Conservation (phyloP, 768 basidiomycete species). For the Pleurotus tuoliensis region DNA sequence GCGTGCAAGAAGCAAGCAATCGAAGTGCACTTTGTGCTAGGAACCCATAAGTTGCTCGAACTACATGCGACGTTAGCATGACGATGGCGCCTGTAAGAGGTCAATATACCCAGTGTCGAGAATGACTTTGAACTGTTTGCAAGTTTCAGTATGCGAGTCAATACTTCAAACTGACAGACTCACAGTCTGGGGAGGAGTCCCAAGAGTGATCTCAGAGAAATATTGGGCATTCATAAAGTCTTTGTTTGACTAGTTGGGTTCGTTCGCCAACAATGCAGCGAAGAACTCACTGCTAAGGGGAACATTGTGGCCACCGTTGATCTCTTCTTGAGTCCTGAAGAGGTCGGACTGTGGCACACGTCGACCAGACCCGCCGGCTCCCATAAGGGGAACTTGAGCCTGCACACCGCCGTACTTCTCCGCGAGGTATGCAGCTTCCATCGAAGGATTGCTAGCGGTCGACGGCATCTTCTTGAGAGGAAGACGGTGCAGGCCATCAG, state of each 20-base stretch:
- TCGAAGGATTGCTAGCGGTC: slow-evolving; percentile 52
- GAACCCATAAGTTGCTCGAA: slow-evolving; percentile 94
- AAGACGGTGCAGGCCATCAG: slow-evolving; percentile 70
- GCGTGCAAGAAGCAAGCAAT: slow-evolving; percentile 93
- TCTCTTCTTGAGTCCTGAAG: slow-evolving; percentile 78
- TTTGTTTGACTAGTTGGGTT: slow-evolving; percentile 23
- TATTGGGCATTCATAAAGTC: slow-evolving; percentile 99
- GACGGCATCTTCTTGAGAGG: slow-evolving; percentile 84
- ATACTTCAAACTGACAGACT: slow-evolving; percentile 20
- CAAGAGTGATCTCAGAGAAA: slow-evolving; percentile 82
- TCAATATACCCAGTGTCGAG: slow-evolving; percentile 77
- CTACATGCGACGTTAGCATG: slow-evolving; percentile 30
- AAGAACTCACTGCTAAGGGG: slow-evolving; percentile 78
- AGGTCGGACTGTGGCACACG: slow-evolving; percentile 48
- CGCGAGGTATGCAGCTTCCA: slow-evolving; percentile 84
- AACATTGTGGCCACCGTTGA: slow-evolving; percentile 78
- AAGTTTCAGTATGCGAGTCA: slow-evolving; percentile 3
- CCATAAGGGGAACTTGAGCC: slow-evolving; percentile 59
- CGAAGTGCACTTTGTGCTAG: slow-evolving; percentile 73
- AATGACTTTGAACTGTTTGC: slow-evolving; percentile 80
- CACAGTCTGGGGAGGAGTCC: slow-evolving; percentile 78
- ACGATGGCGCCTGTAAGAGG: background rate
- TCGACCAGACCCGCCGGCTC: slow-evolving; percentile 72
- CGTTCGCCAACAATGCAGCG: slow-evolving; percentile 8
- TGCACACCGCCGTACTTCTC: slow-evolving; percentile 79